Base-by-base conservation (phyloP, 2,329 filamentous ascomycete species). In the Dactylellina sp. region DNA sequence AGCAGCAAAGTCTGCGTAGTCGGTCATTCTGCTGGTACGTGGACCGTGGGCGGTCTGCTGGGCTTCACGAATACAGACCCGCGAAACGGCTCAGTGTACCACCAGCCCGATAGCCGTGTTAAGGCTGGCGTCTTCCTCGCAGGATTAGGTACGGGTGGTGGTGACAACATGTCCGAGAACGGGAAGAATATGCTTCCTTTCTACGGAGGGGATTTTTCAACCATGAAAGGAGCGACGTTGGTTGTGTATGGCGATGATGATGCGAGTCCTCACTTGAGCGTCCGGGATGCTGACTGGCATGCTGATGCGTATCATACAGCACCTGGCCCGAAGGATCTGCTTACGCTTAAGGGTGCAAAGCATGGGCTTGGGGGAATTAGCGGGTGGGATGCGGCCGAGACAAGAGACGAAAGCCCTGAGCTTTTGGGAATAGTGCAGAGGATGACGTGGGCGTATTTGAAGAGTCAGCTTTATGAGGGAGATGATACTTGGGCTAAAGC, bases 221-320 rank as follows among this genome's bases (percentile, higher is more conserved):
- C 65, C 2, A 82, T 84, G 81, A 50, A 7, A 1, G 78, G 80
- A 4, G 81, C 81, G 1, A 66, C 81, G 1, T 79, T 84, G 1
- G 77, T 83, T 0, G 80, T 83, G 1, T 79, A 78, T 25, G 82
- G 82, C n/a, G 81, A 82, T 32, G 78, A 79, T 6, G 82, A 83
- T 35, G 76, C 78, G 12, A 77, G 77, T 25, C 77, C 80, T 11
- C 77, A 81, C 39, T 75, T 82, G 5, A 80, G 79, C 1, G 70
- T 56, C 0, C 79, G 81, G 9, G 82, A 81, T 0, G 78, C 80
- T 0, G 80, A 81, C 44, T 84, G 82, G 80, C 82, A 83, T 61
- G 79, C 79, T 5, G 82, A 83, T 57, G 65, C 80, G 28, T 83
- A 82, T 70, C 59, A 52, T 5, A 63, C 78, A 2, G 77, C 79